Evolutionary conservation across 2,329 filamentous ascomycete species (phyloP), one percentile per base, ranked within the genome.

Genomic region (Pestalotiopsis sp.): DNA sequence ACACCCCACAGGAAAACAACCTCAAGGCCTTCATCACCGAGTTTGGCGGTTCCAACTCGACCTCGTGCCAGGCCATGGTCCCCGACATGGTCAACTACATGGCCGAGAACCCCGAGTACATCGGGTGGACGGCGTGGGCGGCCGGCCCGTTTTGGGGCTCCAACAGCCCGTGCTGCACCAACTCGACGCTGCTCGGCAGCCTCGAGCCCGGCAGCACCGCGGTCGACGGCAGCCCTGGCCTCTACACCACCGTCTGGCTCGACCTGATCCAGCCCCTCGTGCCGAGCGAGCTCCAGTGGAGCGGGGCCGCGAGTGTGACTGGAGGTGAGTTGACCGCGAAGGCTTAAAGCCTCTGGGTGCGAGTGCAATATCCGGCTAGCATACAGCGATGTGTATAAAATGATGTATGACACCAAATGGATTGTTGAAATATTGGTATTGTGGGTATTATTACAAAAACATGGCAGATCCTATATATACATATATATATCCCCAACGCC

Each of bases 121-220:
- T 86, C 60, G 84, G 84, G 2, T 86, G 84, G 84, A 84, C 84
- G 0, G 83, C 83, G 3, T 86, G 83, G 84, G 81, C 84, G 0
- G 84, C 84, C 0, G 84, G 84, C 0, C 84, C 84, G 0, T 79
- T 86, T 59, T 86, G 84, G 84, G 84, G 84, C 1, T 71, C 77
- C 7, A 72, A 77, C 57, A 81, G 78, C 67, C 84, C 80, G 23
- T 81, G 81, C 71, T 86, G 80, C 72, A 78, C 80, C 0, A 82
- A 85, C 76, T 76, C 75, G 60, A 70, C 70, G 56, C 79, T 81
- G 70, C 78, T 79, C 57, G 84, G 84, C 4, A 84, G 81, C 68
- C 74, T 86, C 45, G 84, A 86, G 72, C 84, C 84, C 0, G 82
- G 81, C 0, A 85, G 83, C 75, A 76, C 77, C 69, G 82, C 84